These are phyloP conservation scores for Scheffersomyces illinoinensis DNA, from an alignment of 1,139 yeast genomes.

Conservation along the genomic window DNA sequence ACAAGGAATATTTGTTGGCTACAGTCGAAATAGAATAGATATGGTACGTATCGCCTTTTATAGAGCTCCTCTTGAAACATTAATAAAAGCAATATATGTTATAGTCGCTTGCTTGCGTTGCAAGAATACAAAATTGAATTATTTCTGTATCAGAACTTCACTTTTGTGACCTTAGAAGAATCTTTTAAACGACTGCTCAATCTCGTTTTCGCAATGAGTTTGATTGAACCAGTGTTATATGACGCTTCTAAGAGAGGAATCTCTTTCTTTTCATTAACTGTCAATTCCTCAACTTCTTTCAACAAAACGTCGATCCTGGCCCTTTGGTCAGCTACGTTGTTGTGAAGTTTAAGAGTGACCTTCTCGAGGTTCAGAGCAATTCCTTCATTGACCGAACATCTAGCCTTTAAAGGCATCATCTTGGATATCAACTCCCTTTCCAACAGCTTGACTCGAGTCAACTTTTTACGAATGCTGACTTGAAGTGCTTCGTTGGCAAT, in stretches of 20 bases:
- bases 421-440: conserved; percentile 13
- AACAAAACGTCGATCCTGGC: conserved; percentile 1
- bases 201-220: background rate
- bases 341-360: conserved; percentile 12
- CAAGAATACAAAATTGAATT: too few species aligned
- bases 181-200: background rate
- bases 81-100: too few species aligned
- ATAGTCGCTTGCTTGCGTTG: too few species aligned
- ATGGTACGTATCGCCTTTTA: too few species aligned
- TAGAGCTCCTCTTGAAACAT: too few species aligned
- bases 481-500: conserved; percentile 15
- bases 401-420: conserved; percentile 21
- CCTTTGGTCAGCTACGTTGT: conserved; percentile 4
- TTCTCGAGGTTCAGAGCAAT: conserved; percentile 15
- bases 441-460: conserved; percentile 11
- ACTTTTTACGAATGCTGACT: conserved; percentile 4
- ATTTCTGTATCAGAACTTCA: background rate
- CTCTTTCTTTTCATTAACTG: background rate
- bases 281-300: background rate
- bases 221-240: background rate
- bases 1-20: background rate
- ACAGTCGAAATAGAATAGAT: background rate
- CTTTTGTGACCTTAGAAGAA: background rate
- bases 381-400: conserved; percentile 6
- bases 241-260: background rate